These are phyloP conservation scores for Fusarium incarnatum DNA, from an alignment of 2,329 filamentous ascomycete species.

Conservation along the genomic window DNA sequence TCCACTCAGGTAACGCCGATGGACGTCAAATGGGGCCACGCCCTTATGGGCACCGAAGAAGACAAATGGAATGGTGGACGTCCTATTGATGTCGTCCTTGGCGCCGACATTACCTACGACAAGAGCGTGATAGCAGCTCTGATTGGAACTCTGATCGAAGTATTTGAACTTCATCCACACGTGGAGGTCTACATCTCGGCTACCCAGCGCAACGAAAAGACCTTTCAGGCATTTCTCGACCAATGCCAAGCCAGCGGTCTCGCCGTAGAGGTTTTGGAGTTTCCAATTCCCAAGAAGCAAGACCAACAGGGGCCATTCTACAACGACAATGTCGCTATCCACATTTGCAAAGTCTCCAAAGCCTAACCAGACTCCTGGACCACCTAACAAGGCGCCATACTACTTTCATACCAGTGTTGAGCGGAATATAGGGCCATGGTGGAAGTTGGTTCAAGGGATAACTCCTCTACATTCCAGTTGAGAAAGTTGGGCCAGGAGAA, in stretches of 20 bases:
- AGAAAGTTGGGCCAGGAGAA: constrained; percentile 8
- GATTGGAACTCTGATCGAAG: constrained; percentile 71
- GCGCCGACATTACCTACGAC: constrained; percentile 85
- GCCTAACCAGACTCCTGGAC: constrained; percentile 23
- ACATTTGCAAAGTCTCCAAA: constrained; percentile 57
- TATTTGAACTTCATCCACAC: constrained; percentile 67
- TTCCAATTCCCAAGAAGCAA: constrained; percentile 52
- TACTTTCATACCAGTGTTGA: constrained; percentile 1
- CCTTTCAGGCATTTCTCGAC: constrained; percentile 72
- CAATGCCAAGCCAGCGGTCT: constrained; percentile 65
- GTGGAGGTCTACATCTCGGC: constrained; percentile 74
- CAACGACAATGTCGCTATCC: constrained; percentile 68
- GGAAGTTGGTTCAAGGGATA: constrained; percentile 13
- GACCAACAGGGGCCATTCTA: constrained; percentile 74
- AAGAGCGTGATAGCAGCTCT: constrained; percentile 70
- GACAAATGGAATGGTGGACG: constrained; percentile 61
- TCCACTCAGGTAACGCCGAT: constrained; percentile 59
- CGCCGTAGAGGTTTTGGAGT: constrained; percentile 57
- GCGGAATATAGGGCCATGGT: constrained; percentile 1
- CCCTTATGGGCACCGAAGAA: constrained; percentile 68
- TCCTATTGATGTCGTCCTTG: constrained; percentile 73
- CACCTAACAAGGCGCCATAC: constrained; percentile 13
- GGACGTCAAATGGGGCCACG: constrained; percentile 73
- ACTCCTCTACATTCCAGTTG: constrained; percentile 42
- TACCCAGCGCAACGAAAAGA: constrained; percentile 76